Evolutionary conservation across 495 filamentous ascomycete genomes (phyloP).

Genomic region (Jackrogersella minutella): DNA sequence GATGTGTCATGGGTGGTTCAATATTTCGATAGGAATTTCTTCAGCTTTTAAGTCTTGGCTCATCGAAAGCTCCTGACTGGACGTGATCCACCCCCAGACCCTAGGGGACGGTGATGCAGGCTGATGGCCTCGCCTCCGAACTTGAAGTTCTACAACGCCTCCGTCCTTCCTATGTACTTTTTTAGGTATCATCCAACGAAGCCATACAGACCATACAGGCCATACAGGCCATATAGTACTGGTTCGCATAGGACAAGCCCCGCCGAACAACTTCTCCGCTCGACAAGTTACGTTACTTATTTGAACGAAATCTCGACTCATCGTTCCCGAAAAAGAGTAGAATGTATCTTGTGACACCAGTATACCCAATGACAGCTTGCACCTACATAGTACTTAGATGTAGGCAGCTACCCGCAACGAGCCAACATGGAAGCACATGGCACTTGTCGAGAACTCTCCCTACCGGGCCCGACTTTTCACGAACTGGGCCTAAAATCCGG

Average conservation of each 20-base stretch:
- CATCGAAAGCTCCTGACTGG: background rate
- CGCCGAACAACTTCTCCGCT: background rate
- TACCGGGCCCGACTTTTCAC: constrained; percentile 1
- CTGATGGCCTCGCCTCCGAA: background rate
- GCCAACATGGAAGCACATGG: constrained; percentile 14
- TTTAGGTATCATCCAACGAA: background rate
- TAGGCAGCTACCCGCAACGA: constrained; percentile 22
- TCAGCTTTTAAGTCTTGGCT: background rate
- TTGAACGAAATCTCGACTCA: background rate
- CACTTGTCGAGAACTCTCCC: constrained; percentile 8
- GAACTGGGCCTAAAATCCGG: background rate
- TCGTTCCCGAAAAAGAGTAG: constrained; percentile 2
- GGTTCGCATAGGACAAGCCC: background rate
- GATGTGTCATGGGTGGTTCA: background rate
- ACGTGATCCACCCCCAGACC: background rate
- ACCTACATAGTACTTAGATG: constrained; percentile 10
- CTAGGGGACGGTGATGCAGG: background rate
- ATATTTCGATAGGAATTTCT: background rate
- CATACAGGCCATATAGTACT: too few species aligned
- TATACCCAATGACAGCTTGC: constrained; percentile 14
- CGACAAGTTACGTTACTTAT: background rate
- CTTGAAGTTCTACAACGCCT: background rate
- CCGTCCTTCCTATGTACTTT: background rate
- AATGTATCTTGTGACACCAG: constrained; percentile 7
- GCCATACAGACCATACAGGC: background rate